Evolutionary conservation across 768 basidiomycete genomes (phyloP).

Genomic region (Brasilioporus rufonigricans): DNA sequence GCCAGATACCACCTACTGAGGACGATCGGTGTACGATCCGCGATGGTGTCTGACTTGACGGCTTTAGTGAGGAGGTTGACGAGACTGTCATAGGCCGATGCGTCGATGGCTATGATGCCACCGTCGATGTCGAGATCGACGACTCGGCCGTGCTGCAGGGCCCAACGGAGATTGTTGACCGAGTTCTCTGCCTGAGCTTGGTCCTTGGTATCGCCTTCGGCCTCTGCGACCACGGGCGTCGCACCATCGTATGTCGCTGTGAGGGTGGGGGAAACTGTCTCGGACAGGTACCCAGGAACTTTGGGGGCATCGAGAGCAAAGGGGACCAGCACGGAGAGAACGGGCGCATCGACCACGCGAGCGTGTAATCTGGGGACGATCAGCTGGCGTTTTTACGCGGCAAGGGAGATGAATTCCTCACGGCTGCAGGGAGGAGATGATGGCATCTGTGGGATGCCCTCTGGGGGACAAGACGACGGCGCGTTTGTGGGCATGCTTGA

Average conservation of each 20-base stretch:
- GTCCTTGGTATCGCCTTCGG: slow-evolving; percentile 16
- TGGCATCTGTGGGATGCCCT: slow-evolving; percentile 32
- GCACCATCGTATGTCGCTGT: slow-evolving; percentile 53
- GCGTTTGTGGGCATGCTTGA: slow-evolving; percentile 43
- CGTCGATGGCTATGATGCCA: slow-evolving; percentile 44
- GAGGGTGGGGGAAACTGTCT: slow-evolving; percentile 33
- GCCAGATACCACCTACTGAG: slow-evolving; percentile 46
- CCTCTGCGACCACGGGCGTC: slow-evolving; percentile 35
- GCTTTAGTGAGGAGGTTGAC: slow-evolving; percentile 72
- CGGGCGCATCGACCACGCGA: slow-evolving; percentile 29
- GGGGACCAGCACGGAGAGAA: slow-evolving; percentile 61
- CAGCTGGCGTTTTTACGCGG: neutral
- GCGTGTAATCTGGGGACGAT: slow-evolving; percentile 17
- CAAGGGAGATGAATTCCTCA: slow-evolving; percentile 9
- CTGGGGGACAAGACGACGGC: slow-evolving; percentile 60
- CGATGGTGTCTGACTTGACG: slow-evolving; percentile 25
- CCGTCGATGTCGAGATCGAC: slow-evolving; percentile 71
- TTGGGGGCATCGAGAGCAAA: slow-evolving; percentile 53
- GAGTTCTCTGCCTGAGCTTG: slow-evolving; percentile 35
- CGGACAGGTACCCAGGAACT: slow-evolving; percentile 36
- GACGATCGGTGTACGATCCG: slow-evolving; percentile 56
- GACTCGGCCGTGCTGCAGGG: slow-evolving; percentile 56
- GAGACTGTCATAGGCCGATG: slow-evolving; percentile 59
- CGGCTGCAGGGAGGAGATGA: slow-evolving; percentile 45
- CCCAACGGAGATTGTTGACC: slow-evolving; percentile 61